These are phyloP conservation scores for Croton setiger DNA, from an alignment of 441 rosid species.

Conservation along the genomic window DNA sequence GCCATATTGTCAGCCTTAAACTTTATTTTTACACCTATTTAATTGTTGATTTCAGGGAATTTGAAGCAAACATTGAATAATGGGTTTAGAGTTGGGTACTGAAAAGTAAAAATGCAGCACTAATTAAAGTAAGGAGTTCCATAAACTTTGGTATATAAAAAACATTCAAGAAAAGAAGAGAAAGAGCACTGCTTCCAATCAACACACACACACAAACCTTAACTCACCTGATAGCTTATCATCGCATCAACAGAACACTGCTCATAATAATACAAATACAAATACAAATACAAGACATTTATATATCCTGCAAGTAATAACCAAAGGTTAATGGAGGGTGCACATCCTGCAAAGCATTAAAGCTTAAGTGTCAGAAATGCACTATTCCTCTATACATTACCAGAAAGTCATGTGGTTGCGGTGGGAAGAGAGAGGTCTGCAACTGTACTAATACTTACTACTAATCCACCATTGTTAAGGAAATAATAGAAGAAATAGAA, in stretches of 20 bases:
- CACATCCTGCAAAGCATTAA: not conserved
- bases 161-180: not conserved
- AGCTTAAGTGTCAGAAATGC: constrained; percentile 1
- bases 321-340: not conserved
- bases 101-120: too few relatives aligned
- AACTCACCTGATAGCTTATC: not conserved
- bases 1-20: too few relatives aligned
- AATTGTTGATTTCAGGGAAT: too few relatives aligned
- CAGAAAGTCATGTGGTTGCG: not conserved
- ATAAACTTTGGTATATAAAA: too few relatives aligned
- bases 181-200: not conserved
- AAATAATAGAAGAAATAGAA: constrained; percentile 10
- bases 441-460: not conserved
- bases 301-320: not conserved
- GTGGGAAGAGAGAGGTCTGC: too few relatives aligned
- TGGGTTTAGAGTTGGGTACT: too few relatives aligned
- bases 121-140: too few relatives aligned
- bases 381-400: not conserved
- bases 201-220: too few relatives aligned
- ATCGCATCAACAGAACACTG: not conserved
- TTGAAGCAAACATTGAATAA: too few relatives aligned
- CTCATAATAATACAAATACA: too few relatives aligned
- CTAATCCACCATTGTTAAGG: not conserved
- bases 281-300: too few relatives aligned
- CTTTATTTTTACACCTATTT: too few relatives aligned